Base-by-base conservation (phyloP, 768 basidiomycete genomes). In the Termitomyces heimii region DNA sequence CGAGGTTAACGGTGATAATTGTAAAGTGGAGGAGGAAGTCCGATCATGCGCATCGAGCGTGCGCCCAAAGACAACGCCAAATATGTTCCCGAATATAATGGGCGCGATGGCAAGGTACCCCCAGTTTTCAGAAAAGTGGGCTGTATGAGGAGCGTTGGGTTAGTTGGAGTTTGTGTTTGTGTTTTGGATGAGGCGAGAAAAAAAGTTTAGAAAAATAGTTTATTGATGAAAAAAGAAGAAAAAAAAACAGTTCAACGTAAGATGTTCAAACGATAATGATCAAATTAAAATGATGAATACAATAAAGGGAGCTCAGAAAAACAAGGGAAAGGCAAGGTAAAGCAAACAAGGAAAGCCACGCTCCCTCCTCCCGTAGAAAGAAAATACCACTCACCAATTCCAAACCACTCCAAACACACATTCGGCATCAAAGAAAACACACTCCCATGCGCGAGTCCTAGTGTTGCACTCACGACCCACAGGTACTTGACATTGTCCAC, bases 381-480 rank as follows among this genome's bases (percentile, higher is more conserved):
- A 31, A 5, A 0, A 28, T 29, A 40, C 1, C 2, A 83, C 88
- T 65, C 63, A 90, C 90, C 75, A 65, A 95, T 75, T 7, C 93
- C 93, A 62, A 94, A 95, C 91, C 90, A 94, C 62, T 95, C 94
- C 26, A 94, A 78, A 52, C 82, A 77, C 31, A 95, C 77, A n/a
- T 86, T 84, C 0, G 91, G 89, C 65, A 82, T 78, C 43, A 89
- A 73, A 2, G 87, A 88, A 66, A 91, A 93, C 54, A 74, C 70
- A 49, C 82, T 78, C 4, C 92, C 92, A 62, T 94, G 88, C 0
- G 85, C 83, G 5, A 87, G 67, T 0, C 89, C 90, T 0, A 91
- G 70, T 22, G 76, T 61, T 2, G 60, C 58, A 58, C 69, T 71
- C 3, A 83, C 80, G 12, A 81, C 75, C 90, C 92, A 95, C 2